Evolutionary conservation across 345 rosid genomes (phyloP), one percentile per base, ranked within the genome.

Genomic region (Rhodamnia argentea): DNA sequence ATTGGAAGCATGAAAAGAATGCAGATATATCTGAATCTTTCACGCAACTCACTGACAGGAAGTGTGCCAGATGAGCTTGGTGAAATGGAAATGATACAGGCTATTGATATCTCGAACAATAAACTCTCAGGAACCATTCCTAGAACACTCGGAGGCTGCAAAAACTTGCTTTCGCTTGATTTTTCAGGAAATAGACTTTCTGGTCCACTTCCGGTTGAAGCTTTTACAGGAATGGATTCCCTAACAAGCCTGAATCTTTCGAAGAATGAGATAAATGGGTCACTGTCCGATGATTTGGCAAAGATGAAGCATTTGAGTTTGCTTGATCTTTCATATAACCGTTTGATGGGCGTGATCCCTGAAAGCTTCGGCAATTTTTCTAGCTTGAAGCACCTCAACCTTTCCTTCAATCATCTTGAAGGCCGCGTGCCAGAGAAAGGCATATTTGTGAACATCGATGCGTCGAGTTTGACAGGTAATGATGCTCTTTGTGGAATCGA

Each of bases 41-140:
- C 99, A 52, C 74, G 92, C 88, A 96, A 96, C 86, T 87, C 88
- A 53, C 84, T 96, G 82, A 85, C 88, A 7, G 99, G 98, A 85
- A 55, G 83, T 76, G 91, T 94, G 51, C 96, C 99, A 13, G 85
- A 40, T 29, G 96, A 94, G 92, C 91, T 96, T n/a, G 99, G 99
- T 50, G 89, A 20, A 90, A 83, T 95, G 87, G 90, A 91, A 87
- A 94, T 90, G 91, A 92, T 93, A 83, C 96, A 96, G 90, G 92
- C 89, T 85, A 95, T 96, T 86, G 98, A 96, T 89, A 87, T 96
- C 84, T 95, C 98, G 12, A 90, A 91, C 89, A 96, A 95, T 88
- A 88, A 90, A 52, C 89, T 95, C 23, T 91, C 94, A 27, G 99
- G 99, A 84, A 78, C 75, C 84, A 93, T 95, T 88, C 96, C 98